A percentile compares a stretch with the other conserved stretches of the same genome.
Evolutionary conservation across 352 stramenopile genomes (phyloP).

Genomic region (Saprolegnia parasitica): DNA sequence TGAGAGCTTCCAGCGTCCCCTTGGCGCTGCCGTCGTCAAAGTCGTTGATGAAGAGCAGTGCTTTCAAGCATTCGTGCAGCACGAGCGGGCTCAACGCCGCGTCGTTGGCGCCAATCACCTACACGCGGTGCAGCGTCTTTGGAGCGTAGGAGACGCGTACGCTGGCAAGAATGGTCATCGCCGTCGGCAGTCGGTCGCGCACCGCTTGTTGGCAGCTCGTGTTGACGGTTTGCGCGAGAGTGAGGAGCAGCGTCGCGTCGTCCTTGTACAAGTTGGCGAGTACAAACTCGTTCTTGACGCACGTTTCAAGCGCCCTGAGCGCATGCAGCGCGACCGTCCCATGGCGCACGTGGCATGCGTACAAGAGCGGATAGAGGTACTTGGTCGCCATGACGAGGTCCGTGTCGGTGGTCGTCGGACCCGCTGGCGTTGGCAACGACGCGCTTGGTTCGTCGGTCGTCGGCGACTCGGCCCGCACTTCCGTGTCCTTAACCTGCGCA

Average conservation of each 20-base stretch:
- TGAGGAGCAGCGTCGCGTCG: slow-evolving; percentile 45
- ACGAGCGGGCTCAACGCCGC: slow-evolving; percentile 41
- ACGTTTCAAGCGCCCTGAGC: slow-evolving; percentile 48
- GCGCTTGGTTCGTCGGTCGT: slow-evolving; percentile 2
- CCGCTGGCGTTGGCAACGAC: background rate
- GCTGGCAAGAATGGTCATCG: slow-evolving; percentile 68
- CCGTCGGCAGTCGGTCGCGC: slow-evolving; percentile 54
- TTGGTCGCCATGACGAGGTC: slow-evolving; percentile 30
- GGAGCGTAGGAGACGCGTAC: slow-evolving; percentile 24
- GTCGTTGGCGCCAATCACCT: slow-evolving; percentile 52
- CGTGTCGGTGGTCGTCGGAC: slow-evolving; percentile 15
- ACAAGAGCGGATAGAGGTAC: slow-evolving; percentile 70
- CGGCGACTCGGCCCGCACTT: slow-evolving; percentile 11
- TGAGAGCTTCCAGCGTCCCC: slow-evolving; percentile 59
- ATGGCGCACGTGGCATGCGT: slow-evolving; percentile 74
- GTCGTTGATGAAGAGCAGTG: slow-evolving; percentile 73
- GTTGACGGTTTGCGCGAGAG: slow-evolving; percentile 53
- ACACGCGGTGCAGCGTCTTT: slow-evolving; percentile 1
- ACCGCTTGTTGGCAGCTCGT: slow-evolving; percentile 77
- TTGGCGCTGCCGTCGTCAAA: slow-evolving; percentile 63
- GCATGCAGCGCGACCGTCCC: slow-evolving; percentile 49
- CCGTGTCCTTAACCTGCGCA: background rate
- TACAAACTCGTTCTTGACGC: slow-evolving; percentile 57
- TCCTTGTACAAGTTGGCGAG: slow-evolving; percentile 34
- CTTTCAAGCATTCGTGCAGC: slow-evolving; percentile 63